Conservation (phyloP, 2,329 filamentous ascomycete genomes). For the Alternaria ventricosa region DNA sequence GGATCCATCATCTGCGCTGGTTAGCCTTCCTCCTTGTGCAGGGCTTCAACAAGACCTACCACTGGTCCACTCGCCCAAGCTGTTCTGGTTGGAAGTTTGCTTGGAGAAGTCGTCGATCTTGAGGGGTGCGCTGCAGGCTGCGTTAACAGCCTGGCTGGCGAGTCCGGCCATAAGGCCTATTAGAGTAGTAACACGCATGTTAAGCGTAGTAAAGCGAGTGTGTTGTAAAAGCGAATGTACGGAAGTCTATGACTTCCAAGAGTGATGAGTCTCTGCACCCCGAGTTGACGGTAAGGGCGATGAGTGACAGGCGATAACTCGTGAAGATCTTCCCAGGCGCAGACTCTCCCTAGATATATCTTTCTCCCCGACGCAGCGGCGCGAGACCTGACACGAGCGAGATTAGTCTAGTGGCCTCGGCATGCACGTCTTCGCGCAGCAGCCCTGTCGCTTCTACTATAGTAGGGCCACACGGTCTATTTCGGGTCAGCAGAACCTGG, state of each 20-base stretch:
- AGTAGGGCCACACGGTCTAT: slow-evolving; percentile 22
- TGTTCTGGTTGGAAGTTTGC: slow-evolving; percentile 46
- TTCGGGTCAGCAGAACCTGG: slow-evolving; percentile 21
- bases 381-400: slow-evolving; percentile 29
- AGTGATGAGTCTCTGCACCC: slow-evolving; percentile 22
- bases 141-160: slow-evolving; percentile 32
- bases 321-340: slow-evolving; percentile 15
- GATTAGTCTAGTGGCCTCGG: slow-evolving; percentile 35
- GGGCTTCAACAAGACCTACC: slow-evolving; percentile 23
- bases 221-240: slow-evolving; percentile 47
- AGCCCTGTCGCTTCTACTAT: slow-evolving; percentile 17
- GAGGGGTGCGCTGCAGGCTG: slow-evolving; percentile 45
- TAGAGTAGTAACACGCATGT: slow-evolving; percentile 40
- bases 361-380: slow-evolving; percentile 20
- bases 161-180: slow-evolving; percentile 44
- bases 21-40: slow-evolving; percentile 10
- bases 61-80: slow-evolving; percentile 44
- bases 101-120: slow-evolving; percentile 51
- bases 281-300: slow-evolving; percentile 19
- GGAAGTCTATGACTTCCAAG: slow-evolving; percentile 43
- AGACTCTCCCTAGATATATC: slow-evolving; percentile 31
- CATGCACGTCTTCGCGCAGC: slow-evolving; percentile 28
- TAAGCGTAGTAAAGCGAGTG: slow-evolving; percentile 33
- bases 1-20: slow-evolving; percentile 56
- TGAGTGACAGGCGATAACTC: slow-evolving; percentile 28